Conservation (phyloP, 495 filamentous ascomycete genomes). For the Stereocaulon alpinum region DNA sequence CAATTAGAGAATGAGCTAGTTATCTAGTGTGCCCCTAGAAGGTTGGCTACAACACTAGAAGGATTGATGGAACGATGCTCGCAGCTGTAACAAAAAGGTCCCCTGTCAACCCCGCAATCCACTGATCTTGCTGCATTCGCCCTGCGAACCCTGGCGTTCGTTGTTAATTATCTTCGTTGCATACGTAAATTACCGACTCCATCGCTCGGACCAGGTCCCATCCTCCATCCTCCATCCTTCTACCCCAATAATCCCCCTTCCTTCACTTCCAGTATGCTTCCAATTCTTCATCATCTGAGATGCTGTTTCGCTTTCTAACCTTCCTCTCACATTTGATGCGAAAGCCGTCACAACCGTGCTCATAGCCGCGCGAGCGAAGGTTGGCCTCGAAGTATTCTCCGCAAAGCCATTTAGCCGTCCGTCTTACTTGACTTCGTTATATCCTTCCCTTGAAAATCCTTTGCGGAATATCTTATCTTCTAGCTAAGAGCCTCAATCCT, state of each 20-base stretch:
- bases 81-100: not conserved
- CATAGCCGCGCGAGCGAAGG: slow-evolving; percentile 9
- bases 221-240: too few relatives aligned
- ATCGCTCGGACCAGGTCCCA: slow-evolving; percentile 2
- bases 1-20: not conserved
- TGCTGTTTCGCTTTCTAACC: not conserved
- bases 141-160: not conserved
- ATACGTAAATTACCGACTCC: slow-evolving; percentile 7
- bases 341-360: slow-evolving; percentile 7
- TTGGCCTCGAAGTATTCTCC: slow-evolving; percentile 6
- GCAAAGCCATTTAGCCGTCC: slow-evolving; percentile 10
- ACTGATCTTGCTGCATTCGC: not conserved
- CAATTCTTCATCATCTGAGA: not conserved
- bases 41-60: not conserved
- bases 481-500: not conserved
- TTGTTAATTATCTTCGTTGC: slow-evolving; percentile 1
- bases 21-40: not conserved
- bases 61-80: not conserved
- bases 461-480: not conserved
- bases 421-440: slow-evolving; percentile 9
- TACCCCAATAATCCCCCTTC: not conserved
- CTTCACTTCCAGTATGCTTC: not conserved
- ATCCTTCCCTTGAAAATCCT: slow-evolving; percentile 6
- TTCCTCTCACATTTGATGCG: not conserved
- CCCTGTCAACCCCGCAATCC: slow-evolving; percentile 9